These are phyloP conservation scores for Multifurca ochricompacta DNA, from an alignment of 768 basidiomycete genomes.

Conservation along the genomic window DNA sequence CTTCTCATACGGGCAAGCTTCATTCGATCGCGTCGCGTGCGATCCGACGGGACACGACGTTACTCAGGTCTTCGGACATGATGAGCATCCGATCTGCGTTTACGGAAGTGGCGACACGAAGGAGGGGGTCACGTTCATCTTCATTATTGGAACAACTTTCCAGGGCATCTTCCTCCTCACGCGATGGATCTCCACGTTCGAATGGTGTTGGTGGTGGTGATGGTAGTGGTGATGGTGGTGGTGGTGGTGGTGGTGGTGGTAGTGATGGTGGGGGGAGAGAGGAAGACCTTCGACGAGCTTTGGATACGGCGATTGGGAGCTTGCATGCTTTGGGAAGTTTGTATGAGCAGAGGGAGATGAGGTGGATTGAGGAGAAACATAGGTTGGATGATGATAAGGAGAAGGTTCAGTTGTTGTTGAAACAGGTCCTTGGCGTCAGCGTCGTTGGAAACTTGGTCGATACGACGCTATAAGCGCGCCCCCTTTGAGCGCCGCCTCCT, in stretches of 20 bases:
- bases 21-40: constrained; percentile 60
- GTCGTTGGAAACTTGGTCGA: constrained; percentile 16
- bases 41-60: constrained; percentile 47
- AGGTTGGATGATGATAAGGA: constrained; percentile 60
- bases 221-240: no score
- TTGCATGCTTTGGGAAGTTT: constrained; percentile 54
- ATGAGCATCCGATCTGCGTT: constrained; percentile 49
- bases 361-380: constrained; percentile 66
- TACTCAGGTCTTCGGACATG: constrained; percentile 43
- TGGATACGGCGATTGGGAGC: constrained; percentile 62
- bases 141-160: constrained; percentile 41
- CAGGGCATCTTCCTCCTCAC: constrained; percentile 34
- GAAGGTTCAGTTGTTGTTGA: constrained; percentile 54
- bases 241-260: no score
- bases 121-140: constrained; percentile 41
- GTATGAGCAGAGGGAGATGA: constrained; percentile 58
- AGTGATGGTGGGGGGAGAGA: no score
- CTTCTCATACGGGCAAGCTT: constrained; percentile 62
- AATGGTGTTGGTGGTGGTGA: no score
- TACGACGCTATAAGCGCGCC: constrained; percentile 1
- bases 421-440: constrained; percentile 45
- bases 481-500: no score
- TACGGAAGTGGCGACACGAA: constrained; percentile 48
- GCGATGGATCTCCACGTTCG: constrained; percentile 51
- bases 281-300: constrained; percentile 57